Evolutionary conservation across 2,329 filamentous ascomycete species (phyloP).

Genomic region (Stenocarpella maydis): DNA sequence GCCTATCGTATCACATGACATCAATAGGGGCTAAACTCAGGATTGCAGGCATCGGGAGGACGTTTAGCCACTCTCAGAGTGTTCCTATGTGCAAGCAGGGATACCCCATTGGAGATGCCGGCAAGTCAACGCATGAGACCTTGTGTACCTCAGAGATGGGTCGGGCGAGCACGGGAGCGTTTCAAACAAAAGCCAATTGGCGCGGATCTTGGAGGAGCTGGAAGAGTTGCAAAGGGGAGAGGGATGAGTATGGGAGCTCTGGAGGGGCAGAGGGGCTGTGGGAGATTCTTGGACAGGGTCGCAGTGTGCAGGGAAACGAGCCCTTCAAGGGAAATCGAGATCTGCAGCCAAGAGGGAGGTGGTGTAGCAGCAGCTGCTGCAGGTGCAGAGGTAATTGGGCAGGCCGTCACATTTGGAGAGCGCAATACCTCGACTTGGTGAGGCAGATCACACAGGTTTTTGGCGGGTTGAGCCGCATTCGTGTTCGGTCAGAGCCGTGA

Average conservation of each 20-base stretch:
- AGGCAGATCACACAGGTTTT: no score
- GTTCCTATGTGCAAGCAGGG: conserved; percentile 8
- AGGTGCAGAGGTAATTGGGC: conserved; percentile 16
- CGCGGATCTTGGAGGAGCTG: neutral
- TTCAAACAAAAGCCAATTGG: conserved; percentile 15
- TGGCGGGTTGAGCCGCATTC: no score
- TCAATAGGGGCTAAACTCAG: neutral
- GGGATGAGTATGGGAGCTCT: neutral
- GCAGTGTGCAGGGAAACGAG: conserved; percentile 19
- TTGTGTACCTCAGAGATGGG: conserved; percentile 25
- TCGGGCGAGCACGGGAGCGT: conserved; percentile 7
- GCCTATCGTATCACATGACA: neutral
- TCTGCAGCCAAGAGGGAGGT: conserved; percentile 27
- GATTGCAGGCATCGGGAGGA: neutral
- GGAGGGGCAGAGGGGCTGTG: neutral
- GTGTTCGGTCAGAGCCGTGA: neutral
- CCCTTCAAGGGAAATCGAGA: conserved; percentile 17
- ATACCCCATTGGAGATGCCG: conserved; percentile 2
- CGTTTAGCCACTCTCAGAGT: neutral
- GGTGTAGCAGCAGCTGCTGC: conserved; percentile 12
- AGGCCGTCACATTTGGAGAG: neutral
- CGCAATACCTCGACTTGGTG: neutral
- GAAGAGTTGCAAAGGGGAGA: neutral
- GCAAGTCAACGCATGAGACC: neutral
- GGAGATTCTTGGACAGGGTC: conserved; percentile 2